Conservation (phyloP, 2,329 filamentous ascomycete species). For the Cercospora zeina region DNA sequence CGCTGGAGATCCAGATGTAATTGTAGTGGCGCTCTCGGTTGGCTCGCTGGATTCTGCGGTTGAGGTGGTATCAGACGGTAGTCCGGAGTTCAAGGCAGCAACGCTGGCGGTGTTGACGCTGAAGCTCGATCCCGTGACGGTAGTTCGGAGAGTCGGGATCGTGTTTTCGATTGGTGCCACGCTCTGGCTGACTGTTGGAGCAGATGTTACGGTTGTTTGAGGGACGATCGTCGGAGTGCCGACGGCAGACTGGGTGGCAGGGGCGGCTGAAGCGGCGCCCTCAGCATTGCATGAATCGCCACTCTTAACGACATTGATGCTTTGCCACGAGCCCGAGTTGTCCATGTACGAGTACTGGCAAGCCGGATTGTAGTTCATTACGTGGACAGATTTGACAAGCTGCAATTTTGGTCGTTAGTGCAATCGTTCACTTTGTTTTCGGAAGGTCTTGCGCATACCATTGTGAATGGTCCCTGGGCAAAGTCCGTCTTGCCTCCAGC, state of each 20-base stretch:
- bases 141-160: slow-evolving; percentile 27
- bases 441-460: slow-evolving; percentile 28
- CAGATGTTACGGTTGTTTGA: slow-evolving; percentile 29
- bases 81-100: slow-evolving; percentile 29
- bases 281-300: slow-evolving; percentile 39
- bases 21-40: slow-evolving; percentile 16
- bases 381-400: slow-evolving; percentile 53
- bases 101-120: slow-evolving; percentile 34
- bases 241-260: slow-evolving; percentile 16
- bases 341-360: slow-evolving; percentile 54
- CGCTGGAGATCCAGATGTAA: slow-evolving; percentile 8
- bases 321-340: slow-evolving; percentile 49
- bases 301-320: slow-evolving; percentile 48
- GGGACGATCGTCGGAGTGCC: slow-evolving; percentile 20
- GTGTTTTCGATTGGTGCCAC: slow-evolving; percentile 31
- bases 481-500: slow-evolving; percentile 61
- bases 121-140: slow-evolving; percentile 32
- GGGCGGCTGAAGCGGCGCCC: slow-evolving; percentile 29
- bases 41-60: slow-evolving; percentile 18
- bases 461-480: slow-evolving; percentile 51
- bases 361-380: slow-evolving; percentile 56
- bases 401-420: too few species aligned
- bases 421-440: too few species aligned
- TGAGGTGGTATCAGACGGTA: slow-evolving; percentile 17
- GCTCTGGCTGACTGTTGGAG: slow-evolving; percentile 36